Percentiles rank a stretch among this genome's conserved stretches.
Conservation (phyloP, 176 grass and related monocot genomes). For the Eleusine coracana region DNA sequence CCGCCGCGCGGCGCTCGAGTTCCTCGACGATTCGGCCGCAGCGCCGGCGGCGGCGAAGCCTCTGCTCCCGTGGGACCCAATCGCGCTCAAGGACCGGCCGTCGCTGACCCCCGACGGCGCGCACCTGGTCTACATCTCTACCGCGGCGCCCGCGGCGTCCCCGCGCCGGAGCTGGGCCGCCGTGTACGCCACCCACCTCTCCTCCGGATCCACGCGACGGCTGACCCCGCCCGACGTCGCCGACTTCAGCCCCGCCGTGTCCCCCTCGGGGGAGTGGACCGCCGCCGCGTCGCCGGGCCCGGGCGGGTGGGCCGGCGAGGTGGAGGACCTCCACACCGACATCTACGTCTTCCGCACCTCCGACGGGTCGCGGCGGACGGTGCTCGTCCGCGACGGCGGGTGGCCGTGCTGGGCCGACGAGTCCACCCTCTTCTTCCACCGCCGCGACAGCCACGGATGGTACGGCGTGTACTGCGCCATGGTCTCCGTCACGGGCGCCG, state of each 20-base stretch:
- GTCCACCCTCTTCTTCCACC: slow-evolving; percentile 85
- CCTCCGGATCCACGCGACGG: slow-evolving; percentile 37
- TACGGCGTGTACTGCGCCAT: slow-evolving; percentile 73
- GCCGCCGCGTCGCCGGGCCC: slow-evolving; percentile 59
- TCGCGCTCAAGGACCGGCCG: slow-evolving; percentile 76
- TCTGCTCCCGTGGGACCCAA: slow-evolving; percentile 47
- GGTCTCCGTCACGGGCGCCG: slow-evolving; percentile 30
- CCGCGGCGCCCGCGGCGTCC: slow-evolving; percentile 31
- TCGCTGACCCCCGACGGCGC: slow-evolving; percentile 56
- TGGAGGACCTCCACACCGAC: slow-evolving; percentile 71
- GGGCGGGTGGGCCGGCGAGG: slow-evolving; percentile 58
- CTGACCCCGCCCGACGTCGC: slow-evolving; percentile 57
- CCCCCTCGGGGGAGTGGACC: slow-evolving; percentile 79
- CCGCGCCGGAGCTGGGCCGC: slow-evolving; percentile 74
- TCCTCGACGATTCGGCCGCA: too few species aligned
- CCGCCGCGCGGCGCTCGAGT: slow-evolving; percentile 30
- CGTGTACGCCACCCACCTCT: slow-evolving; percentile 64
- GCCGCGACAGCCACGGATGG: slow-evolving; percentile 69
- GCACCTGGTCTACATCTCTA: slow-evolving; percentile 80
- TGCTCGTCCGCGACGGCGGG: slow-evolving; percentile 50
- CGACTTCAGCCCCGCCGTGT: slow-evolving; percentile 83
- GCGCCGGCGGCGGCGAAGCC: too few species aligned
- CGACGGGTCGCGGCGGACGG: slow-evolving; percentile 63
- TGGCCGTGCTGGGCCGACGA: slow-evolving; percentile 92
- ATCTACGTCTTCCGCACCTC: slow-evolving; percentile 71